These are phyloP conservation scores for Tieghemiomyces parasiticus DNA, from an alignment of 192 early-diverging fungal species.

Conservation along the genomic window DNA sequence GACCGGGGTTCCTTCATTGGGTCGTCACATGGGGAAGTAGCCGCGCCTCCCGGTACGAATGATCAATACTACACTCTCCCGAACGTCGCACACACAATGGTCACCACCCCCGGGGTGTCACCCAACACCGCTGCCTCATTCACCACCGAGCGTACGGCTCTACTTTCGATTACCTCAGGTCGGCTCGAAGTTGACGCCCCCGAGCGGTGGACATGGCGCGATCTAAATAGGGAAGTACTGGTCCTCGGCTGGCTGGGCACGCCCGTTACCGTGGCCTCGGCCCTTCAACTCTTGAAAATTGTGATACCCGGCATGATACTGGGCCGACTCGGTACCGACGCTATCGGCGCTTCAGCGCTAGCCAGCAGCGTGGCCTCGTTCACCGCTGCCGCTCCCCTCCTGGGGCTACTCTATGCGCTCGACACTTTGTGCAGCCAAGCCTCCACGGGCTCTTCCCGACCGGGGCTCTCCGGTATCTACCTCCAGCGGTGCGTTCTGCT, in stretches of 20 bases:
- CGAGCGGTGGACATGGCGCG: too few species aligned
- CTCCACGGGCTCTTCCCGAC: constrained; percentile 35
- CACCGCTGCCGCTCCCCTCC: constrained; percentile 23
- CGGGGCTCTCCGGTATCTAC: constrained; percentile 34
- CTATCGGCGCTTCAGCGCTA: constrained; percentile 35
- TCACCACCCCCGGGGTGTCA: too few species aligned
- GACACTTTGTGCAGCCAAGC: constrained; percentile 48
- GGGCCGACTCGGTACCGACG: constrained; percentile 16
- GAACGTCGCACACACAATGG: too few species aligned
- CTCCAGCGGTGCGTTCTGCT: constrained; percentile 55
- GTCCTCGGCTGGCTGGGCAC: neutral
- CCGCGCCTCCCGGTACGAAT: too few species aligned
- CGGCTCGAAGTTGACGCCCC: too few species aligned
- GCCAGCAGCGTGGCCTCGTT: constrained; percentile 25
- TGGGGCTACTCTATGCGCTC: constrained; percentile 40
- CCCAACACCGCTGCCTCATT: too few species aligned
- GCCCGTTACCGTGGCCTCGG: neutral
- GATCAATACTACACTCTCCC: too few species aligned
- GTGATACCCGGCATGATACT: neutral
- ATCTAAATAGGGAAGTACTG: too few species aligned
- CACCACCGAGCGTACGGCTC: too few species aligned
- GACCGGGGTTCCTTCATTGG: too few species aligned
- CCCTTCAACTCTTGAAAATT: neutral
- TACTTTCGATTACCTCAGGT: too few species aligned
- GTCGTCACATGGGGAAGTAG: too few species aligned